phyloP scores from a whole-genome alignment of 768 basidiomycete species.

The Favolaschia claudopus region DNA sequence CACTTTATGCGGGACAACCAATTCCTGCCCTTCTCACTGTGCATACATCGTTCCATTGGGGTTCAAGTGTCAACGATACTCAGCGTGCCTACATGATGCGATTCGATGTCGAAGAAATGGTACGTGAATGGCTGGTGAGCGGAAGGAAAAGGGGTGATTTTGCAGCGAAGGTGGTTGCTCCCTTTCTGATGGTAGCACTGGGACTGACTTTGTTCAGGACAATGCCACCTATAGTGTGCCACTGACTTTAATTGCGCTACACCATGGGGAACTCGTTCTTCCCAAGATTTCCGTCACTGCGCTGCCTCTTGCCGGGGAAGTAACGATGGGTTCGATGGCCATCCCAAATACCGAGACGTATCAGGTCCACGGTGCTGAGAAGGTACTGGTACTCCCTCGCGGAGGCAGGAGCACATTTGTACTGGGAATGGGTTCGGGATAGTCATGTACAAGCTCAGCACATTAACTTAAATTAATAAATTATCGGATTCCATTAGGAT shows the following conservation, averaged over 20 bases:
- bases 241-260: conserved; percentile 85
- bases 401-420: conserved; percentile 85
- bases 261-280: conserved; percentile 80
- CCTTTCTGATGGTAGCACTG: background rate
- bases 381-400: conserved; percentile 81
- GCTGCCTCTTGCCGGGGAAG: conserved; percentile 57
- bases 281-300: conserved; percentile 77
- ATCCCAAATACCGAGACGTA: conserved; percentile 80
- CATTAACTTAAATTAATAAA: conserved; percentile 15
- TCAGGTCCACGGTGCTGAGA: conserved; percentile 86
- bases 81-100: conserved; percentile 61
- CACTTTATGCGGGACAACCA: conserved; percentile 88
- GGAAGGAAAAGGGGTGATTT: conserved; percentile 90
- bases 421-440: conserved; percentile 69
- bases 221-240: conserved; percentile 63
- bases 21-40: conserved; percentile 74
- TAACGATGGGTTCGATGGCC: conserved; percentile 64
- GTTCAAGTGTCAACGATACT: conserved; percentile 51
- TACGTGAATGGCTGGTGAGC: conserved; percentile 89
- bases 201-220: conserved; percentile 53
- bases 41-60: conserved; percentile 82
- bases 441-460: background rate
- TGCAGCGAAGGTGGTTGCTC: conserved; percentile 63
- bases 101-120: conserved; percentile 84
- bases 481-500: conserved; percentile 23